Evolutionary conservation across 345 rosid species (phyloP), one percentile per base, ranked within the genome.

Genomic region (Ceriops tagal): DNA sequence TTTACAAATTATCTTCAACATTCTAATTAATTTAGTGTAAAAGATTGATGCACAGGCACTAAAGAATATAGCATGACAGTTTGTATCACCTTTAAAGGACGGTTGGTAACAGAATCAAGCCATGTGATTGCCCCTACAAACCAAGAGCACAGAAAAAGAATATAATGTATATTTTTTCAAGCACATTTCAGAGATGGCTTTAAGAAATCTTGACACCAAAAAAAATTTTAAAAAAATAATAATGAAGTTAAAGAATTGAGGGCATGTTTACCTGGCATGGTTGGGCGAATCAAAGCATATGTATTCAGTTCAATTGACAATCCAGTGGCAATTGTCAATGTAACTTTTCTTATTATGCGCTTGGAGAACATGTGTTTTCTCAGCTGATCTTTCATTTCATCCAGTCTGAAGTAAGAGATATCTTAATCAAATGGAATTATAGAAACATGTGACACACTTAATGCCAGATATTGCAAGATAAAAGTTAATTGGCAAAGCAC

Each of bases 21-120:
- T 43, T 43, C 49, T 13, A 3, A 13, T 43, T 43, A 43, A 4
- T 43, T 7, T 7, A 49, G 30, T 0, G 9, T 20, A 58, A 28
- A 30, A 34, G 22, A 61, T 61, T 18, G 19, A 52, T 15, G 28
- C 27, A 35, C 35, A 24, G 21, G 57, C 35, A 31, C 27, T 27
- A 35, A 7, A 62, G 66, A 74, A 34, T 58, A 53, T 64, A 19
- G 57, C 6, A 53, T 55, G 7, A 71, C 10, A 34, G 39, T 28
- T 61, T 52, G 24, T 51, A 61, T 61, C 80, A 95, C 99, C 97
- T 88, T 92, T 71, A 95, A 74, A 30, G 93, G 96, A 77, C 81
- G 88, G 80, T 95, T 95, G 35, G 92, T 87, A 63, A 91, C 89
- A 65, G 99, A 92, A 85, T 95, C 96, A 66, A 95, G 92, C 99